Evolutionary conservation across 495 filamentous ascomycete species (phyloP), one percentile per base, ranked within the genome.

Genomic region (Pseudoneurospora amorphoporcata): DNA sequence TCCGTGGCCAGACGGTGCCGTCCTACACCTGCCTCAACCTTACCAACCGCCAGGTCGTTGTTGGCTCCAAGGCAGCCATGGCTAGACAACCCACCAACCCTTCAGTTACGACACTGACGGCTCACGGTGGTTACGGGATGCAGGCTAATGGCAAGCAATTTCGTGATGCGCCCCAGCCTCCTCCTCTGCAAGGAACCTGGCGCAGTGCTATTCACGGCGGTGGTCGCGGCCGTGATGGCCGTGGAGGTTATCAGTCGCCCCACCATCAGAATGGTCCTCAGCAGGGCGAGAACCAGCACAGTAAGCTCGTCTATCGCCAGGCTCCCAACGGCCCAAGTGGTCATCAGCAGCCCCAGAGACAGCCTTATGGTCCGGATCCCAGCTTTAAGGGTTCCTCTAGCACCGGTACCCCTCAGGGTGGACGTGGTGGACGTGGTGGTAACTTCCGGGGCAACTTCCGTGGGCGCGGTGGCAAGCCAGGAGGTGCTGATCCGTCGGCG

Each of bases 1-100:
- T 98, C 90, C 89, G 96, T 43, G 96, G 96, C 45, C 94, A 95
- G 79, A 98, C 96, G 0, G 94, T 99, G 10, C 88, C 92, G 2
- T 86, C 89, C 19, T 88, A 90, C 10, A 90, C 92, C 1, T 92
- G 97, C 29, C 90, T 99, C 17, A 99, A 99, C 79, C 79, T 98
- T 43, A 90, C 91, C 8, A 85, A 94, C 75, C 88, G 87, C 71
- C 96, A 98, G 82, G 85, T 97, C 53, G 84, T 96, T 68, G 89
- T 91, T 53, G 88, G 83, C 68, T 92, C 92, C 16, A 89, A 90
- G 70, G 92, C 93, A 35, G 89, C 86, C 35, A 77, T 82, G 68
- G 87, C 89, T 40, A 90, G 82, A 71, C 87, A 88, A 72, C 86
- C 90, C 58, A 72, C 83, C 42, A 73, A 58, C 68, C 86, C 87